Base-by-base conservation (phyloP, 768 basidiomycete genomes). In the Serendipita sp. region DNA sequence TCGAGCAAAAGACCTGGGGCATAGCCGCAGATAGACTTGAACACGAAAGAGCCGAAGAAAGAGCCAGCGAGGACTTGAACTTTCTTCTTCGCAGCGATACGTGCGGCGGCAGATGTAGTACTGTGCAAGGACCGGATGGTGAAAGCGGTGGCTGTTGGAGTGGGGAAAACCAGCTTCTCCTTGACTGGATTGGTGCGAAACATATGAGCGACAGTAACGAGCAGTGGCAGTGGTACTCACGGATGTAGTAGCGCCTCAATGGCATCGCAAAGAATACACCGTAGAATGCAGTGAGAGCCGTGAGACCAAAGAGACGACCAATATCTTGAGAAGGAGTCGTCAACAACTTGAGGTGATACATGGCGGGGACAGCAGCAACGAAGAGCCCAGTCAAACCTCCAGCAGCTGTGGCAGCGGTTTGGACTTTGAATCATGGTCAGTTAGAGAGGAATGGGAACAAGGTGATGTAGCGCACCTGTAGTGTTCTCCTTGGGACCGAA, bases 221-320 rank as follows among this genome's bases (percentile, higher is more conserved):
- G 2, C 41, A 13, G 7, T 13, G 41, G 13, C 13, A 41, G 5
- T 41, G 41, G 5, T 41, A 60, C 56, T 32, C 30, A 60, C 56
- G 74, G 67, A 85, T 83, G 73, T 81, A 85, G 72, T 82, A 82
- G 67, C 79, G 79, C 65, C 82, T 78, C 44, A 84, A 73, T 1
- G 84, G 83, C 65, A 85, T 81, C 65, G 82, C 82, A 75, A 86
- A 86, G 73, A 85, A 83, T 11, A 84, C 78, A 51, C 82, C 83
- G 67, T 82, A 84, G 75, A 83, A 82, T 44, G 79, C 80, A 56
- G 79, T 76, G 67, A 77, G 79, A 11, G 77, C 72, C 7, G 81
- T 81, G 45, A 85, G 76, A 0, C 81, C 79, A 67, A 84, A 81
- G 16, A 85, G 74, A 56, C 76, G 78, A 2, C 82, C 83, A 54